Percentiles rank a stretch among this genome's conserved stretches.
These are phyloP conservation scores for Tuber magnatum DNA, from an alignment of 495 filamentous ascomycete genomes.

Conservation along the genomic window DNA sequence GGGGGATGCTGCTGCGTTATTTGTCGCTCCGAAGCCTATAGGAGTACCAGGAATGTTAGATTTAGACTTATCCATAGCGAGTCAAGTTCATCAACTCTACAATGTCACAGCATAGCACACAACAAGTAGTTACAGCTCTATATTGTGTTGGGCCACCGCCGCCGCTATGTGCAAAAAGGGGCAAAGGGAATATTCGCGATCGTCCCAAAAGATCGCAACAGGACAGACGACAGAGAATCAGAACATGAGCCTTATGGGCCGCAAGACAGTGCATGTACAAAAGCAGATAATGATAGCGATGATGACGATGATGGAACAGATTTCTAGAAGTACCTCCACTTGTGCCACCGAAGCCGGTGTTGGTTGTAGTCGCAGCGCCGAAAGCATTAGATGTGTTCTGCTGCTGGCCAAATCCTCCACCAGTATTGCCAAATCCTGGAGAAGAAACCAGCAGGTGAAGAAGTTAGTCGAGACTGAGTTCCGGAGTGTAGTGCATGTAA, in stretches of 20 bases:
- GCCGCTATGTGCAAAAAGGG: constrained; percentile 1
- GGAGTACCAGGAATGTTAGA: constrained; percentile 29
- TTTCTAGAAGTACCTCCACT: constrained; percentile 41
- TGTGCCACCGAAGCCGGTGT: constrained; percentile 34
- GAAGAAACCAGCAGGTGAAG: constrained; percentile 34
- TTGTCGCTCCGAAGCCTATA: constrained; percentile 51
- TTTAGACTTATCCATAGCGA: constrained; percentile 26
- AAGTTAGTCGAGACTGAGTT: constrained; percentile 36
- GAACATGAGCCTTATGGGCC: constrained; percentile 18
- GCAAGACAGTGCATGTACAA: constrained; percentile 25
- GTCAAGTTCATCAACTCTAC: constrained; percentile 28
- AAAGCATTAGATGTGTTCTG: constrained; percentile 33
- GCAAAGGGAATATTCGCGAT: constrained; percentile 18
- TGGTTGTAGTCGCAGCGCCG: constrained; percentile 34
- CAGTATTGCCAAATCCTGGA: constrained; percentile 40
- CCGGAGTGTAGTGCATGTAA: constrained; percentile 10
- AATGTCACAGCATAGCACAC: constrained; percentile 25
- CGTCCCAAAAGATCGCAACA: constrained; percentile 23
- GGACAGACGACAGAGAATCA: constrained; percentile 16
- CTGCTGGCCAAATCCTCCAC: constrained; percentile 39
- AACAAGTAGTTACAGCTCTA: constrained; percentile 8
- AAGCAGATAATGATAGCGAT: constrained; percentile 32
- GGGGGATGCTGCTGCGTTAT: constrained; percentile 34
- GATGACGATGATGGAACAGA: constrained; percentile 35
- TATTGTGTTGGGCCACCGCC: constrained; percentile 25